phyloP scores from a whole-genome alignment of 768 basidiomycete species.

The Rhodosporidiobolus sp. region DNA sequence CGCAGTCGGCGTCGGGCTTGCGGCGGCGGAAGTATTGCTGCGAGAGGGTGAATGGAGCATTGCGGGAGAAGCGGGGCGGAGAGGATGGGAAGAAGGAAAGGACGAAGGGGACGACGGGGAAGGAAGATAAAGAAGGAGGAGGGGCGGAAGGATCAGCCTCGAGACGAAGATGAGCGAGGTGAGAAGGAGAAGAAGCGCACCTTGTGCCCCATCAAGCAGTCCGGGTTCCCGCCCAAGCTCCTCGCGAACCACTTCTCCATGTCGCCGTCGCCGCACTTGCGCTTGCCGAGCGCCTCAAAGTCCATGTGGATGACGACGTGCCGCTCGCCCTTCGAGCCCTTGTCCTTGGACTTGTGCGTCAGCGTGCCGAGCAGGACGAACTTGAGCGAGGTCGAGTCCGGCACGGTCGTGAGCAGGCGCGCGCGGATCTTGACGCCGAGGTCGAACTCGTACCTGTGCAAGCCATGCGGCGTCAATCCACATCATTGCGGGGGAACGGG shows the following conservation, averaged over 20 bases:
- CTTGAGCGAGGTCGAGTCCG: slow-evolving; percentile 94
- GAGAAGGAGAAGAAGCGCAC: slow-evolving; percentile 49
- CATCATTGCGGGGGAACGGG: background rate
- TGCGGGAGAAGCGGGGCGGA: too few relatives aligned
- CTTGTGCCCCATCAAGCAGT: slow-evolving; percentile 93
- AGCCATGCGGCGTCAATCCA: background rate
- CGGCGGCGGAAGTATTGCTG: slow-evolving; percentile 93
- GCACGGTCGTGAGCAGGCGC: slow-evolving; percentile 76
- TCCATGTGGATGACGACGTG: slow-evolving; percentile 77
- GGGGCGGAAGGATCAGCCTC: too few relatives aligned
- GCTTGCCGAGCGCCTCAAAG: slow-evolving; percentile 65
- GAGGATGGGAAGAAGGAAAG: background rate
- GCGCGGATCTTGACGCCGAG: slow-evolving; percentile 70
- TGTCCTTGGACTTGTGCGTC: slow-evolving; percentile 57
- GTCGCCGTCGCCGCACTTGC: slow-evolving; percentile 68
- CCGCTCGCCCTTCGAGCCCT: slow-evolving; percentile 52
- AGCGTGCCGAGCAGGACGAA: slow-evolving; percentile 83
- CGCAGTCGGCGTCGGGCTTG: slow-evolving; percentile 78
- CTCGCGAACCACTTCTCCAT: slow-evolving; percentile 88
- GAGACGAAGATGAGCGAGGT: too few relatives aligned
- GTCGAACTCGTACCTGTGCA: slow-evolving; percentile 64
- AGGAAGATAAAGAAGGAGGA: background rate
- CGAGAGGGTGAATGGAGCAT: background rate
- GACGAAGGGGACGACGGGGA: too few relatives aligned
- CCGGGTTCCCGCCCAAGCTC: slow-evolving; percentile 53